These are phyloP conservation scores for Scutellaria minor DNA, from an alignment of 257 asterid species.

Conservation along the genomic window DNA sequence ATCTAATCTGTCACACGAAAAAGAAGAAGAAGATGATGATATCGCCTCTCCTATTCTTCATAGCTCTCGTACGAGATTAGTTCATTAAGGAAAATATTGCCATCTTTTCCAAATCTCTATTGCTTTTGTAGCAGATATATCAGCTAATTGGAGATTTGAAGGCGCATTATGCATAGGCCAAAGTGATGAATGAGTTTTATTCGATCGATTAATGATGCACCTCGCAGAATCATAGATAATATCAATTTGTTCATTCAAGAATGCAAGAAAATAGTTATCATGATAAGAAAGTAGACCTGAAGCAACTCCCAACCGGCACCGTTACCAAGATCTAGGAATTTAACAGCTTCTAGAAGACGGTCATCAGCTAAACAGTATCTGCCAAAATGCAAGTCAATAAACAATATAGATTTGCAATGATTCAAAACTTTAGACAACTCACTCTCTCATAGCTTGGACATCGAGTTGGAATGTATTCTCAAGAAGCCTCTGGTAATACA, in stretches of 20 bases:
- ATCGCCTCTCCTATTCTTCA: not conserved
- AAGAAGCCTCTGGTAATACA: conserved; percentile 74
- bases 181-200: not conserved
- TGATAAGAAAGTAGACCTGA: conserved; percentile 56
- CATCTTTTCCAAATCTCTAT: too few species aligned
- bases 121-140: too few species aligned
- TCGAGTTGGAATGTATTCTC: conserved; percentile 90
- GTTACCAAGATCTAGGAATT: conserved; percentile 71
- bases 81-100: not conserved
- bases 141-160: not conserved
- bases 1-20: not conserved
- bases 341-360: conserved; percentile 73
- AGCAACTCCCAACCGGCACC: conserved; percentile 95
- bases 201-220: not conserved
- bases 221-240: not conserved
- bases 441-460: conserved; percentile 89
- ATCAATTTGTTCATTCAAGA: not conserved
- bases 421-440: conserved; percentile 37
- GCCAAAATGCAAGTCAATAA: conserved; percentile 30
- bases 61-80: not conserved
- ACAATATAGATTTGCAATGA: not conserved
- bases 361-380: conserved; percentile 91
- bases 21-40: not conserved
- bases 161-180: too few species aligned
- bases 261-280: not conserved